These are phyloP conservation scores for Emericellopsis terricola DNA, from an alignment of 495 filamentous ascomycete genomes.

Conservation along the genomic window DNA sequence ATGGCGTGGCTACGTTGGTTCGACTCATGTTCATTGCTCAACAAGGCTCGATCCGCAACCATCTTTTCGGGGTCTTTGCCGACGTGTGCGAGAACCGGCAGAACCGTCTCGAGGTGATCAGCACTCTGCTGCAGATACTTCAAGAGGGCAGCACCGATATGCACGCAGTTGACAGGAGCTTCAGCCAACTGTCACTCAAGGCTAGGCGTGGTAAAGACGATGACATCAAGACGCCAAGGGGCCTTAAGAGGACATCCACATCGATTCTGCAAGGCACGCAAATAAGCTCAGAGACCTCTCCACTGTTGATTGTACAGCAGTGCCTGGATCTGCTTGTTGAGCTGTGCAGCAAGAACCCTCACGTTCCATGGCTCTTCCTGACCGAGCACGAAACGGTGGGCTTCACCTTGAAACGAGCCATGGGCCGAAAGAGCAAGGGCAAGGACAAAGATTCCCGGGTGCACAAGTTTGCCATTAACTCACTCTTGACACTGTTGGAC, in stretches of 20 bases:
- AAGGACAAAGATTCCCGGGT: constrained; percentile 70
- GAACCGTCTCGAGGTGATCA: constrained; percentile 88
- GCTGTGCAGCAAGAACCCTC: constrained; percentile 58
- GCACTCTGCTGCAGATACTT: constrained; percentile 79
- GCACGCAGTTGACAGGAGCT: constrained; percentile 85
- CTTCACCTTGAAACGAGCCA: constrained; percentile 52
- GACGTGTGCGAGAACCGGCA: constrained; percentile 88
- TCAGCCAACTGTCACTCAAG: constrained; percentile 75
- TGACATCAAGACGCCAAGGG: constrained; percentile 60
- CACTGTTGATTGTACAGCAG: constrained; percentile 88
- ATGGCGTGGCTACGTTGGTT: constrained; percentile 82
- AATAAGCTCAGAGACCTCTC: constrained; percentile 62
- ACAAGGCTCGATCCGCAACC: constrained; percentile 55
- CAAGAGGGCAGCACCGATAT: constrained; percentile 91
- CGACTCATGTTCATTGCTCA: constrained; percentile 94
- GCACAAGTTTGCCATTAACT: constrained; percentile 80
- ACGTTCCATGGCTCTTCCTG: constrained; percentile 83
- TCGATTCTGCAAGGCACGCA: constrained; percentile 32
- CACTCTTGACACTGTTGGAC: constrained; percentile 71
- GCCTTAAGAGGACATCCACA: constrained; percentile 49
- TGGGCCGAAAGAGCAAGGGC: constrained; percentile 70
- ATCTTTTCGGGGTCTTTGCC: constrained; percentile 68
- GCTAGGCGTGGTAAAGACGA: constrained; percentile 53
- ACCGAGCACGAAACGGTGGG: constrained; percentile 77
- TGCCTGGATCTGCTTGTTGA: constrained; percentile 69